Evolutionary conservation across 805 yeast genomes (phyloP), one percentile per base, ranked within the genome.

Genomic region (Hanseniaspora clermontiae): DNA sequence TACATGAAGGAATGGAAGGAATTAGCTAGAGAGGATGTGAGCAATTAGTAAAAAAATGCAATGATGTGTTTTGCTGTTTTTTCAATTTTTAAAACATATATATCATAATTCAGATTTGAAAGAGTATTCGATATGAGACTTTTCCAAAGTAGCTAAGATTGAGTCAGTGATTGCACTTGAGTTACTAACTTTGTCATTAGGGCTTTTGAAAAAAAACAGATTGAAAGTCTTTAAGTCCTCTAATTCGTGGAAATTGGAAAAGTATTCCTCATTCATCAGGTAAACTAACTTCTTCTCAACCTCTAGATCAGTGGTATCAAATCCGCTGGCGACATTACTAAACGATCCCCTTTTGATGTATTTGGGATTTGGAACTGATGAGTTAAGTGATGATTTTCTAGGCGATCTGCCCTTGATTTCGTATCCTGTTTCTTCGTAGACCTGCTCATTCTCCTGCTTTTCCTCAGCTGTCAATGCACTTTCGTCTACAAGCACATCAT

Each of bases 1-100:
- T 79, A 79, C 51, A 90, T 91, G 91, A 87, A 84, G 75, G 77
- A 91, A 58, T 93, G 98, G 98, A 80, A 87, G 66, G 97, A 93
- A 61, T 89, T 80, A 73, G 97, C 61, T 88, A 84, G 39, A 60
- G 61, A 55, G 51, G 57, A 55, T 29, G 5, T 36, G 5, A 34
- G 9, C 7, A 15, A 7, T 12, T 45, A 58, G n/a, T 38, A 15
- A 20, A 31, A 10, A 10, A 34, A 34, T 34, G 19, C 9, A 48
- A 29, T 17, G 36, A 32, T 32, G 3, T 9, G 10, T 11, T 32
- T 20, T 24, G n/a, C n/a, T 24, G 3, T 24, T 24, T 24, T 24
- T 24, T 24, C 27, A 24, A 24, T 24, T 24, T 24, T 24, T 24
- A 4, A n/a, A 45, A 80, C 6, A 1, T 66, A 38, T 37, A 27